phyloP scores from a whole-genome alignment of 176 grass and related monocot species.

The Bromus sterilis region DNA sequence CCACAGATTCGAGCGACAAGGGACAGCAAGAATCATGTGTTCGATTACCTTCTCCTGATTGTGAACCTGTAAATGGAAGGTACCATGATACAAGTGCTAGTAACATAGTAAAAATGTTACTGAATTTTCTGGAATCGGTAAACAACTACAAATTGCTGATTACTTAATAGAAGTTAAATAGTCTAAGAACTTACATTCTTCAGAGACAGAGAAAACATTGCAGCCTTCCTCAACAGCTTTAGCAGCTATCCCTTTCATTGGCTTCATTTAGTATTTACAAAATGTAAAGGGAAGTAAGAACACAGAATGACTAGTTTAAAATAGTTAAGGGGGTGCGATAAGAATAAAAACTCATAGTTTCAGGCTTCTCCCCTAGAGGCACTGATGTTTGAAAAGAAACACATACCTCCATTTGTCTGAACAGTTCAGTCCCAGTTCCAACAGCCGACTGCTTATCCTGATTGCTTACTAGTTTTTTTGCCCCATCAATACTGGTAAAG shows the following conservation, averaged over 20 bases:
- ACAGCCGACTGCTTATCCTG: slow-evolving; percentile 9
- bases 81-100: neutral
- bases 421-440: neutral
- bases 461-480: neutral
- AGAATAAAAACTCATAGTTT: neutral
- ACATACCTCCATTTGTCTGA: neutral
- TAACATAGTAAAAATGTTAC: neutral
- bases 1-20: neutral
- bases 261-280: neutral
- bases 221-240: neutral
- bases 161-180: neutral
- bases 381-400: neutral
- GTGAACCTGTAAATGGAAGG: slow-evolving; percentile 17
- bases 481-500: neutral
- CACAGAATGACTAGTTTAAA: neutral
- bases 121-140: neutral
- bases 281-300: neutral
- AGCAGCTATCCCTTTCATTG: neutral
- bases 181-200: slow-evolving; percentile 9
- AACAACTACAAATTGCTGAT: neutral
- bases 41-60: neutral
- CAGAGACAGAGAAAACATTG: neutral
- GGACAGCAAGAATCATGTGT: neutral
- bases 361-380: neutral
- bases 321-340: neutral